phyloP scores from a whole-genome alignment of 2,329 filamentous ascomycete genomes.

The Fusarium graminum region DNA sequence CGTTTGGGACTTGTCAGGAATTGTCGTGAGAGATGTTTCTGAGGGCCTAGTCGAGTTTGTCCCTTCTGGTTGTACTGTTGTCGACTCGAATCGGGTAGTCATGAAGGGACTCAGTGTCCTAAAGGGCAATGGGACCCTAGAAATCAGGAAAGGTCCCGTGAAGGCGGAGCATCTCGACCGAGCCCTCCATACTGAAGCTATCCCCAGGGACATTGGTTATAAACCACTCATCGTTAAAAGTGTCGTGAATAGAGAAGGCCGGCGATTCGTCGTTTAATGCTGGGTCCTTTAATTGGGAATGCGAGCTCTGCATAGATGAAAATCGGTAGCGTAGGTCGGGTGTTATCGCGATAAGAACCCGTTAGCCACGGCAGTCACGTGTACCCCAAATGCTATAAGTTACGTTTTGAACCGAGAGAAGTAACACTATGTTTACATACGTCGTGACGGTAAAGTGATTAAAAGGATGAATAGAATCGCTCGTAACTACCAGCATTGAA shows the following conservation, averaged over 20 bases:
- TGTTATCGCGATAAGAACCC: conserved; percentile 42
- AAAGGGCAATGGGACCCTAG: conserved; percentile 40
- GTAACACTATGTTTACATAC: background rate
- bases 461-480: background rate
- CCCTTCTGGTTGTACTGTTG: conserved; percentile 19
- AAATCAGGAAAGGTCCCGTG: conserved; percentile 40
- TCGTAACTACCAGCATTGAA: conserved; percentile 6
- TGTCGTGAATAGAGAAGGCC: conserved; percentile 17
- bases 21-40: conserved; percentile 11
- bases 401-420: conserved; percentile 1
- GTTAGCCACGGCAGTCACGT: conserved; percentile 35
- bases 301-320: conserved; percentile 17
- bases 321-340: conserved; percentile 32
- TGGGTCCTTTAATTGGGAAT: conserved; percentile 18
- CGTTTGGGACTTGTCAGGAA: background rate
- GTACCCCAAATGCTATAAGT: conserved; percentile 6
- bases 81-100: conserved; percentile 41
- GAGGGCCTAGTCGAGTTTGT: conserved; percentile 5
- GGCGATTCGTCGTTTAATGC: conserved; percentile 26
- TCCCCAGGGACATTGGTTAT: conserved; percentile 63
- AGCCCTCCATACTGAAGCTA: conserved; percentile 60
- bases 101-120: conserved; percentile 30
- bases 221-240: conserved; percentile 53
- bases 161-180: conserved; percentile 53
- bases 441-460: conserved; percentile 3